Conservation (phyloP, 2,329 filamentous ascomycete species). For the Massarina eburnea region DNA sequence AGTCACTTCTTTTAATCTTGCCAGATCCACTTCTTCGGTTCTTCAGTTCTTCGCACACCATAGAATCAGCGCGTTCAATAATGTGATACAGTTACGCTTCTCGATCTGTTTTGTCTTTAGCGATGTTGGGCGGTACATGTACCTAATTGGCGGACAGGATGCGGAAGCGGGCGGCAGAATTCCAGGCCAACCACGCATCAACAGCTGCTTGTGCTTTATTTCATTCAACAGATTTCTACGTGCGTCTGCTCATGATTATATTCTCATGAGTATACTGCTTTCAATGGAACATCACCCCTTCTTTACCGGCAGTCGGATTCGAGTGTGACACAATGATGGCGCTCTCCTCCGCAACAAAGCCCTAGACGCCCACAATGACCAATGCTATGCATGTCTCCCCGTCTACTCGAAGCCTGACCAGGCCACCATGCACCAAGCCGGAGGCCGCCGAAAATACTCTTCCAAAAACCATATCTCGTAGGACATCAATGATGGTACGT, state of each 20-base stretch:
- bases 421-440: background rate
- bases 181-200: background rate
- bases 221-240: too few relatives aligned
- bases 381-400: background rate
- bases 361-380: too few relatives aligned
- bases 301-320: too few relatives aligned
- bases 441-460: background rate
- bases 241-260: too few relatives aligned
- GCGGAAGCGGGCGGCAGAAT: background rate
- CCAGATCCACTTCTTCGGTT: background rate
- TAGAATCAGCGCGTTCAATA: background rate
- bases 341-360: too few relatives aligned
- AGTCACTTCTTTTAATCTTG: background rate
- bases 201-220: background rate
- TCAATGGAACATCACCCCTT: too few relatives aligned
- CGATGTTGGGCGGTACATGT: background rate
- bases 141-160: background rate
- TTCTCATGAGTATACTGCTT: too few relatives aligned
- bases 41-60: background rate
- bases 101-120: background rate
- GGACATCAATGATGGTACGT: conserved; percentile 7
- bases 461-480: background rate
- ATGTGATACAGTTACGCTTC: background rate
- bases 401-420: background rate
- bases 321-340: too few relatives aligned